Evolutionary conservation across 2,329 filamentous ascomycete genomes (phyloP), one percentile per base, ranked within the genome.

Genomic region (Akanthomyces dipterigenus): DNA sequence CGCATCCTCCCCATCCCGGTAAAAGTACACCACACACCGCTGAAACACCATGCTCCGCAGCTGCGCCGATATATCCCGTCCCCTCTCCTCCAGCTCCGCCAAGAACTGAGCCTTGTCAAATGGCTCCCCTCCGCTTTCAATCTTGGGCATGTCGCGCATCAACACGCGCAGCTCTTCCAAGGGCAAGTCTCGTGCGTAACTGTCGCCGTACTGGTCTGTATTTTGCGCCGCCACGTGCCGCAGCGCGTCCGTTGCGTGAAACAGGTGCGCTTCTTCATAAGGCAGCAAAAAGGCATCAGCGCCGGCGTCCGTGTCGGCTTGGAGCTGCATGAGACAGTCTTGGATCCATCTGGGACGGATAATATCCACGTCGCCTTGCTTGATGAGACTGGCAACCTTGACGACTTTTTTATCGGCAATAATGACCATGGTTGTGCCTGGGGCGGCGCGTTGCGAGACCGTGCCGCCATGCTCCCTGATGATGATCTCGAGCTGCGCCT

Each of bases 401-500:
- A 98, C 87, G 0, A 85, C 81, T 48, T 81, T 89, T 72, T 91
- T 89, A 65, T 97, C 93, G 0, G 89, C 91, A 12, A 98, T 77
- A 55, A 93, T 80, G 40, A 95, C 79, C 64, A 89, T 91, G 49
- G 80, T 76, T 1, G 83, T 77, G 3, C 78, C 80, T 1, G 84
- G 82, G 5, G 79, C 82, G 7, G 91, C 83, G 12, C 87, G 87
- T 70, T 97, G 92, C 8, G 88, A 88, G 36, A 97, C 81, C 11
- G 77, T 84, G 6, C 92, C 95, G 3, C 93, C 93, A 64, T 97
- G 86, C 5, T 87, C 83, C 72, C 95, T 96, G 67, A 98, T 83
- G 1, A 96, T 74, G 9, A 84, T 79, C 72, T 98, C 93, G 1
- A 99, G 77, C 64, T 96, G 87, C 0, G 82, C 78, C 72, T 96